Evolutionary conservation across 345 rosid genomes (phyloP).

Genomic region (Cardamine chenopodiifolia): DNA sequence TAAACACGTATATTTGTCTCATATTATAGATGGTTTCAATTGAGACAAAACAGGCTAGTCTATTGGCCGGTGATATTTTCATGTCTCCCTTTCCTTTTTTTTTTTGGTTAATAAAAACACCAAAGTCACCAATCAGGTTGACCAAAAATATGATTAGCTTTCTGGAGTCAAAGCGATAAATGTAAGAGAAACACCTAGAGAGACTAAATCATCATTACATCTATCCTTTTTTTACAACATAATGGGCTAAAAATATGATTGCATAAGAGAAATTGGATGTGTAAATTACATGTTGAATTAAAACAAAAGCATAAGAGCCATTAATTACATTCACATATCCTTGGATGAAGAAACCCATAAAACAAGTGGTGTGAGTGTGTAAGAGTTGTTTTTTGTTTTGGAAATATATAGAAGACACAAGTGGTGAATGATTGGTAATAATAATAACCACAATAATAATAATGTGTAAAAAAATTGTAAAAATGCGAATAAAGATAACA

Average conservation of each 20-base stretch:
- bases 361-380: slow-evolving; percentile 43
- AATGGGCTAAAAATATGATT: slow-evolving; percentile 36
- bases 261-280: slow-evolving; percentile 12
- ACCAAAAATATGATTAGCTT: slow-evolving; percentile 39
- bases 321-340: slow-evolving; percentile 5
- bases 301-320: neutral
- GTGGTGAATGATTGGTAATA: slow-evolving; percentile 20
- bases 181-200: slow-evolving; percentile 37
- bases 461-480: neutral
- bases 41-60: slow-evolving; percentile 32
- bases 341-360: slow-evolving; percentile 22
- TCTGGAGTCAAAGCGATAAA: slow-evolving; percentile 35
- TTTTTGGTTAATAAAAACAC: neutral
- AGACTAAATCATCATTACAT: slow-evolving; percentile 40
- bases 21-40: slow-evolving; percentile 38
- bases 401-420: slow-evolving; percentile 32
- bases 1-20: slow-evolving; percentile 45
- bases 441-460: slow-evolving; percentile 4
- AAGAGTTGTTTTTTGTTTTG: slow-evolving; percentile 40
- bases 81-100: slow-evolving; percentile 24
- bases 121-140: slow-evolving; percentile 32
- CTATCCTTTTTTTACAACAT: slow-evolving; percentile 26
- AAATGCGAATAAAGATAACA: slow-evolving; percentile 55
- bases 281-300: slow-evolving; percentile 8
- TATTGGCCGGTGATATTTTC: slow-evolving; percentile 41